phyloP scores from a whole-genome alignment of 2,329 filamentous ascomycete species.

The Fusarium palustre region DNA sequence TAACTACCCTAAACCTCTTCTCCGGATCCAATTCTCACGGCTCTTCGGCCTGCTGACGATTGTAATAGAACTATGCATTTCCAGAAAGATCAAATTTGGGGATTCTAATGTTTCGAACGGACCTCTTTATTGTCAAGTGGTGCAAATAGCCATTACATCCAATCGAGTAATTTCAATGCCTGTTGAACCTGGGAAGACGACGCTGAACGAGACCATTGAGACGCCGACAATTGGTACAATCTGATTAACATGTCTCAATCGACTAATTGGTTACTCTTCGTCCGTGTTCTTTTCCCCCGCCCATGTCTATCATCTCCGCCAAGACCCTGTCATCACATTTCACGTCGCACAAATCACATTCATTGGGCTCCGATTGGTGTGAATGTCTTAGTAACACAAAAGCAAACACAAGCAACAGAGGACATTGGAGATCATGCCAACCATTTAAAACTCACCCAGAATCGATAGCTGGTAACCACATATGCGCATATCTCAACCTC shows the following conservation, averaged over 20 bases:
- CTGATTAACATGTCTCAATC: background rate
- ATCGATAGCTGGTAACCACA: background rate
- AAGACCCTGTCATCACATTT: background rate
- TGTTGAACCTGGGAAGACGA: slow-evolving; percentile 37
- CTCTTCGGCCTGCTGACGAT: too few relatives aligned
- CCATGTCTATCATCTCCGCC: background rate
- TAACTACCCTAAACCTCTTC: slow-evolving; percentile 48
- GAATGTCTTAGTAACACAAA: background rate
- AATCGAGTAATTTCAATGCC: slow-evolving; percentile 24
- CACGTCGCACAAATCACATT: background rate
- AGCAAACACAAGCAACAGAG: background rate
- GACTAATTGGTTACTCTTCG: too few relatives aligned
- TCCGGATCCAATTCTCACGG: too few relatives aligned
- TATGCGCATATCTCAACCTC: background rate
- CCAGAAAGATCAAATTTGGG: too few relatives aligned
- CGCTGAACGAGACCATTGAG: slow-evolving; percentile 33
- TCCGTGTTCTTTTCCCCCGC: background rate
- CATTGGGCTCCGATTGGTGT: background rate
- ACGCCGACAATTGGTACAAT: background rate
- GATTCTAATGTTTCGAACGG: too few relatives aligned
- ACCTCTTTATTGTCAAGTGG: too few relatives aligned
- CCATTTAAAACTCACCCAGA: background rate
- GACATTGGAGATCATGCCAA: too few relatives aligned
- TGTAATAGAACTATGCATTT: too few relatives aligned
- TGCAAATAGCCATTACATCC: too few relatives aligned